These are phyloP conservation scores for Scheffersomyces titani DNA, from an alignment of 1,139 yeast species.

Conservation along the genomic window DNA sequence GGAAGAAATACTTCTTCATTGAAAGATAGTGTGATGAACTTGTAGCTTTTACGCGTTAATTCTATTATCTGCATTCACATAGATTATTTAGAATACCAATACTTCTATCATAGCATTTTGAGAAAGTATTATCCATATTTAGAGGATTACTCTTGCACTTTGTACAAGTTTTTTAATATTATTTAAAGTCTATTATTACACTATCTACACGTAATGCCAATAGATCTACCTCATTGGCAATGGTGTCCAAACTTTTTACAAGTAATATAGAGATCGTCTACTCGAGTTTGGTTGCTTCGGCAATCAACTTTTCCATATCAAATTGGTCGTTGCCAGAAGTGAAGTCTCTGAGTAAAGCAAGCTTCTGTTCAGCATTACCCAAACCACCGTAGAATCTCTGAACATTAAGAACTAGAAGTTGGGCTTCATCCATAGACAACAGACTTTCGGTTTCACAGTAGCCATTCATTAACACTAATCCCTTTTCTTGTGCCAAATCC, in stretches of 20 bases:
- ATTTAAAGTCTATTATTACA: too few relatives aligned
- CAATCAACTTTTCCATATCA: slow-evolving; percentile 63
- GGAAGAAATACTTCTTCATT: not conserved
- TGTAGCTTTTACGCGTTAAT: not conserved
- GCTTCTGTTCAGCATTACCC: slow-evolving; percentile 47
- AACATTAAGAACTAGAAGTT: slow-evolving; percentile 71
- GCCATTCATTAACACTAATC: slow-evolving; percentile 84
- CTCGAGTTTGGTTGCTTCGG: slow-evolving; percentile 74
- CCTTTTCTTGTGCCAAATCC: slow-evolving; percentile 65
- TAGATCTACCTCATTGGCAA: too few relatives aligned
- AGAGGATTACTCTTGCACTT: too few relatives aligned
- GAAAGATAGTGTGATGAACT: not conserved
- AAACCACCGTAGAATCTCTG: slow-evolving; percentile 85
- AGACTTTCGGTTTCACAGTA: slow-evolving; percentile 71
- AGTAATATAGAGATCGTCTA: slow-evolving; percentile 1
- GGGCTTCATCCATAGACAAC: slow-evolving; percentile 71
- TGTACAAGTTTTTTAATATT: too few relatives aligned
- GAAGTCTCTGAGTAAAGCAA: slow-evolving; percentile 63
- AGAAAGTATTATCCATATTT: too few relatives aligned
- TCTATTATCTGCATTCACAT: not conserved
- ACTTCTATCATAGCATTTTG: not conserved
- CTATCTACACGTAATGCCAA: too few relatives aligned
- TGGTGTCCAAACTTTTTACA: not conserved
- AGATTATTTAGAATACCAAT: not conserved
- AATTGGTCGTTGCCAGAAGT: slow-evolving; percentile 68